Conservation (phyloP, 2,329 filamentous ascomycete genomes). For the Trichoderma sp. region DNA sequence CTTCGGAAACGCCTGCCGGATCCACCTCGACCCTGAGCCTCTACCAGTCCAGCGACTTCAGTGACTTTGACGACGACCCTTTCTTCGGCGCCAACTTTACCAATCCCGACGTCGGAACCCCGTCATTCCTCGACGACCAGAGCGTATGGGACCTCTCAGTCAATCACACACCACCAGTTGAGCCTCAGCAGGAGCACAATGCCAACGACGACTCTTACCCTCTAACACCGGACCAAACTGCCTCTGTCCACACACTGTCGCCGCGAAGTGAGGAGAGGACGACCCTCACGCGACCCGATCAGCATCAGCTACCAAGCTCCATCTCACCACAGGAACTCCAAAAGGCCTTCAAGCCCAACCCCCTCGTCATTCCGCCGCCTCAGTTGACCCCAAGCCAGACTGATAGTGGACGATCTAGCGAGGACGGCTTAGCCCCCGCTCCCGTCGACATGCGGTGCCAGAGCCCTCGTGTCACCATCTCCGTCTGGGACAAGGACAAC, state of each 20-base stretch:
- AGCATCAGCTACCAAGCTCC: conserved; percentile 33
- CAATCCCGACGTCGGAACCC: conserved; percentile 39
- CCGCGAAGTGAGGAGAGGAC: conserved; percentile 37
- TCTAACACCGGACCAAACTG: conserved; percentile 51
- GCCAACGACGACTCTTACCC: conserved; percentile 37
- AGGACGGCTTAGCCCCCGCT: conserved; percentile 44
- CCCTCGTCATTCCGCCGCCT: conserved; percentile 28
- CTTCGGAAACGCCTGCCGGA: conserved; percentile 47
- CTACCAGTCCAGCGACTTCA: conserved; percentile 49
- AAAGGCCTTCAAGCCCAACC: conserved; percentile 35
- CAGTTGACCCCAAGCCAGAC: conserved; percentile 51
- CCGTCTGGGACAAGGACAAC: conserved; percentile 50
- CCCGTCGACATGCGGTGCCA: conserved; percentile 42
- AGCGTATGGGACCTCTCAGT: conserved; percentile 17
- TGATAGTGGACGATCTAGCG: conserved; percentile 49
- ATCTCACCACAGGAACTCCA: conserved; percentile 43
- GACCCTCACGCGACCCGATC: conserved; percentile 24
- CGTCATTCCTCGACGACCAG: conserved; percentile 44
- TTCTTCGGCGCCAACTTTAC: conserved; percentile 51
- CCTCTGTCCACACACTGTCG: conserved; percentile 46
- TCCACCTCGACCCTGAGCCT: conserved; percentile 46
- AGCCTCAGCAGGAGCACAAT: conserved; percentile 17
- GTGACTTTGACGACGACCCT: conserved; percentile 47
- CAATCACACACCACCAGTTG: conserved; percentile 9
- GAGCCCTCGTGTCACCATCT: conserved; percentile 56